Percentiles rank a stretch among this genome's conserved stretches.
These are phyloP conservation scores for Oryza longistaminata DNA, from an alignment of 176 grass and related monocot species.

Conservation along the genomic window DNA sequence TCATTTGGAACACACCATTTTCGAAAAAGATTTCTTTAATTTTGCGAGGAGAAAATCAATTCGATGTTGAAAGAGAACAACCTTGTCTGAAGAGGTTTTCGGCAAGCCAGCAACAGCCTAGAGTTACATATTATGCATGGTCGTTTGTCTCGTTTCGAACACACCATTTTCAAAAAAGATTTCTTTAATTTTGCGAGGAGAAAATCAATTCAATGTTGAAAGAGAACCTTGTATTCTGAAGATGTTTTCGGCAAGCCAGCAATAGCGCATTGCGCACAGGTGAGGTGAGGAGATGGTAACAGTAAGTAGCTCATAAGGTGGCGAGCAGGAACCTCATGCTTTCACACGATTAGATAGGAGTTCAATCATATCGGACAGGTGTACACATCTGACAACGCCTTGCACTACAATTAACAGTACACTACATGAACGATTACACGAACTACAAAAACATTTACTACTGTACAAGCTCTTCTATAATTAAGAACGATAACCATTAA, in stretches of 20 bases:
- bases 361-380: slow-evolving; percentile 17
- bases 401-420: slow-evolving; percentile 32
- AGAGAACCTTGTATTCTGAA: not conserved
- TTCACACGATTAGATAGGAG: slow-evolving; percentile 22
- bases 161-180: too few species aligned
- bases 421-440: slow-evolving; percentile 35
- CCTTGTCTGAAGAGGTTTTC: not conserved
- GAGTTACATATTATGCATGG: not conserved
- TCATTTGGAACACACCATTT: too few species aligned
- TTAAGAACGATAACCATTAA: slow-evolving; percentile 23
- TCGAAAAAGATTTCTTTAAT: too few species aligned
- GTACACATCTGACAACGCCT: slow-evolving; percentile 23
- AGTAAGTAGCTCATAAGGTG: slow-evolving; percentile 15
- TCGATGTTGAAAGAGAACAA: not conserved
- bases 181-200: not conserved
- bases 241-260: not conserved
- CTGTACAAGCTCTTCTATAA: slow-evolving; percentile 56
- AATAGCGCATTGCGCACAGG: not conserved
- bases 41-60: not conserved
- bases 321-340: slow-evolving; percentile 7
- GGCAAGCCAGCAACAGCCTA: not conserved
- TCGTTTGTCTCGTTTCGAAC: not conserved
- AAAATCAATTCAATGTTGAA: not conserved
- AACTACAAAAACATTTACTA: slow-evolving; percentile 37
- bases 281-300: not conserved